Percentiles rank a stretch among this genome's conserved stretches.
These are phyloP conservation scores for Tephrocybe sp. DNA, from an alignment of 768 basidiomycete genomes.

Conservation along the genomic window DNA sequence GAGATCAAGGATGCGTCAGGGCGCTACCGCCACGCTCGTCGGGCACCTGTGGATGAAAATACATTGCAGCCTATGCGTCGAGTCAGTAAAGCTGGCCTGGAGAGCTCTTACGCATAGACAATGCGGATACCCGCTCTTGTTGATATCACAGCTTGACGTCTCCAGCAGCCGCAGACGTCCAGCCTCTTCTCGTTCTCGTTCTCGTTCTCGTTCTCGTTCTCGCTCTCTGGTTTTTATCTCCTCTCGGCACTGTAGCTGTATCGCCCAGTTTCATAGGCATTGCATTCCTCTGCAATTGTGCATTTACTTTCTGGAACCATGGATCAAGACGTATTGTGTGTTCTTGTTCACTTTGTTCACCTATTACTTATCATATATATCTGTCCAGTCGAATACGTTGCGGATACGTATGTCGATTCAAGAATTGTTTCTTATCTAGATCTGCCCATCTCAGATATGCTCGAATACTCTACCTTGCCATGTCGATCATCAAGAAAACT, in stretches of 20 bases:
- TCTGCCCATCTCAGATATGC: no score
- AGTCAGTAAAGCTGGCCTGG: conserved; percentile 92
- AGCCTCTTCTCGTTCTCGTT: background rate
- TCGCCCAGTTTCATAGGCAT: background rate
- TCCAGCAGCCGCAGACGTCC: background rate
- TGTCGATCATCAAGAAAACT: no score
- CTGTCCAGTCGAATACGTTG: no score
- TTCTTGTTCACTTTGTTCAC: background rate
- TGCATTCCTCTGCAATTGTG: background rate
- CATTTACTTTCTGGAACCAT: conserved; percentile 8
- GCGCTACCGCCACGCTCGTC: conserved; percentile 82
- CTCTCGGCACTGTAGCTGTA: background rate
- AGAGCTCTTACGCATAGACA: conserved; percentile 47
- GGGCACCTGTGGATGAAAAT: conserved; percentile 84
- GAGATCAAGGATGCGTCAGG: conserved; percentile 87
- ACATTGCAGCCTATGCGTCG: conserved; percentile 88
- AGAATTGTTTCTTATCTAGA: no score
- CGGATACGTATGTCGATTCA: no score
- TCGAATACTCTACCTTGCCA: no score
- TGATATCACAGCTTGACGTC: background rate
- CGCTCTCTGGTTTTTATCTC: background rate
- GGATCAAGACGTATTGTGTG: conserved; percentile 4
- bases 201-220: background rate
- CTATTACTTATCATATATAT: conserved; percentile 13
- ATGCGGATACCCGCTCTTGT: conserved; percentile 7